These are phyloP conservation scores for Fagopyrum esculentum DNA, from an alignment of 148 eudicot species.

Conservation along the genomic window DNA sequence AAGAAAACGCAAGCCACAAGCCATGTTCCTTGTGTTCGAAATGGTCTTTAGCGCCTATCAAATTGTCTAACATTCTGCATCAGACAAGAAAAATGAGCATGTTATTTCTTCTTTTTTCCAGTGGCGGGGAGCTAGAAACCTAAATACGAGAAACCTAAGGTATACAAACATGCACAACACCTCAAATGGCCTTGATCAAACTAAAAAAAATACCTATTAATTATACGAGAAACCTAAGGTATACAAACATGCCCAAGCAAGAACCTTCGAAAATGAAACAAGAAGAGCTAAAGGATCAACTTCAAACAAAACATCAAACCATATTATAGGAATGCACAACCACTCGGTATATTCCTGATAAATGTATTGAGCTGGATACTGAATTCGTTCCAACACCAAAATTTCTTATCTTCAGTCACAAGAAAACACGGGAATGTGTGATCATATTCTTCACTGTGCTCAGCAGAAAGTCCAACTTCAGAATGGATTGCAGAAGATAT, in stretches of 20 bases:
- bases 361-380: conserved; percentile 44
- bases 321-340: conserved; percentile 92
- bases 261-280: conserved; percentile 73
- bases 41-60: conserved; percentile 81
- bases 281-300: conserved; percentile 65
- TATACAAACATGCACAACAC: not conserved
- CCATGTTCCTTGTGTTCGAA: conserved; percentile 64
- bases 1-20: conserved; percentile 81
- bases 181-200: not conserved
- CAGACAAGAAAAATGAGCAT: conserved; percentile 20
- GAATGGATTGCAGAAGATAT: conserved; percentile 45
- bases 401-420: conserved; percentile 36
- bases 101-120: not conserved
- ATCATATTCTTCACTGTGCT: conserved; percentile 41
- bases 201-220: not conserved
- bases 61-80: conserved; percentile 82
- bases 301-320: conserved; percentile 82
- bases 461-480: conserved; percentile 25
- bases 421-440: conserved; percentile 33
- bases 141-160: not conserved
- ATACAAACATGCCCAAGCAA: conserved; percentile 82
- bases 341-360: conserved; percentile 56
- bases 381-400: conserved; percentile 69
- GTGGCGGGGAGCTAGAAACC: not conserved
- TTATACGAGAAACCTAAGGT: not conserved